Base-by-base conservation (phyloP, 2,329 filamentous ascomycete genomes). In the Aspergillus quadricinctus region DNA sequence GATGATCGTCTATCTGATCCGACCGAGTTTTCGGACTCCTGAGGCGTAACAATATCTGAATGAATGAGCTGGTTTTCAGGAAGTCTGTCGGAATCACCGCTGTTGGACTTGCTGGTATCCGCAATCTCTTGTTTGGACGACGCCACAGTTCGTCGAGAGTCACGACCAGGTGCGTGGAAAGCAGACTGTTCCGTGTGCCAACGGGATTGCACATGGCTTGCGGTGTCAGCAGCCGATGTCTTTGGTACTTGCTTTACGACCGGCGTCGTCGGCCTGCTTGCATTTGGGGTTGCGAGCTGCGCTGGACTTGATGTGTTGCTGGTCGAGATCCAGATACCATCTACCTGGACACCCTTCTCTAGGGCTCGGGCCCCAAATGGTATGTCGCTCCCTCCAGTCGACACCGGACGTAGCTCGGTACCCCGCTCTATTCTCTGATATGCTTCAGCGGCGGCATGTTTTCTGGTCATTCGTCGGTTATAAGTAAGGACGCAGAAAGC, bases 281-380 rank as follows among this genome's bases (percentile, higher is more conserved):
- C 58, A 23, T 53, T 60, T 7, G 70, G 61, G n/a, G 66, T 69
- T 19, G 55, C 64, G 1, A 61, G 54, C 10, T 60, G 57, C 28
- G 54, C 71, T 27, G 62, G 65, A 4, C 56, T 53, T 11, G 70
- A 73, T 53, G 70, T 72, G 52, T 67, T 74, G 27, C 78, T 78
- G 52, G 78, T 77, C 25, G 85, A 87, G 50, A 89, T 84, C 87
- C 88, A 91, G 51, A 97, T 92, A 3, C 91, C 92, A 61, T 96
- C 90, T 7, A 96, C 84, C 69, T 93, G 84, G 46, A 95, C 80
- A 5, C 92, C 92, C 63, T 84, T 88, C 70, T 96, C 88, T 49
- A 97, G 84, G 6, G 92, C 92, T 64, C 89, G 86, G 53, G 94
- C 84, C 21, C 93, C 92, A 66, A 97, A 97, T 0, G 91, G 92